Base-by-base conservation (phyloP, 192 early-diverging fungal genomes). In the Podochytrium sp. region DNA sequence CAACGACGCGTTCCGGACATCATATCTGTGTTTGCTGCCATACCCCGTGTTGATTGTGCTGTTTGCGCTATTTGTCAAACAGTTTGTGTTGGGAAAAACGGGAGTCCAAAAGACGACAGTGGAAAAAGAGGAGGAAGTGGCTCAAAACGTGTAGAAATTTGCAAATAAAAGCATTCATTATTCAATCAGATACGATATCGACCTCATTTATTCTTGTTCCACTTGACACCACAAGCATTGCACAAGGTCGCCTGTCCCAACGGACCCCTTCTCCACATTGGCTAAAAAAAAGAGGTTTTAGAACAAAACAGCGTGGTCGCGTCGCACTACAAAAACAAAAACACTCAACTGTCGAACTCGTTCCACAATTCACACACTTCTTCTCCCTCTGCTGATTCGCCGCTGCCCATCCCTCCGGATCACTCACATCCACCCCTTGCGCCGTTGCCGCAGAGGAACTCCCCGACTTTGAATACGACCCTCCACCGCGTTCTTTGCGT, bases 41-140 rank as follows among this genome's bases (percentile, higher is more conserved):
- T 77, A 81, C 42, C 39, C 85, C 1, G 78, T 66, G 25, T 20
- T 73, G 63, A 80, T 84, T 60, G 47, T 84, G 12, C 16, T 83
- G 2, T 42, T 69, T 41, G 76, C 78, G 3, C 35, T 78, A 27
- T 70, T 74, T 70, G 78, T 86, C 14, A 76, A 80, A 66, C 74
- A 83, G 75, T 80, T 78, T 32, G 6, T 14, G 3, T 16, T 71
- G 16, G 18, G 52, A n/a, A n/a, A n/a, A n/a, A n/a, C n/a, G n/a
- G n/a, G n/a, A n/a, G n/a, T n/a, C n/a, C n/a, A n/a, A n/a, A n/a
- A n/a, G n/a, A n/a, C n/a, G n/a, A n/a, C n/a, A n/a, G n/a, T n/a
- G n/a, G n/a, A n/a, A n/a, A n/a, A n/a, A n/a, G n/a, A n/a, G n/a
- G n/a, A n/a, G n/a, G n/a, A n/a, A n/a, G n/a, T n/a, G n/a, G n/a